phyloP scores from a whole-genome alignment of 2,329 filamentous ascomycete genomes.

The Aspergillus ochraceus region DNA sequence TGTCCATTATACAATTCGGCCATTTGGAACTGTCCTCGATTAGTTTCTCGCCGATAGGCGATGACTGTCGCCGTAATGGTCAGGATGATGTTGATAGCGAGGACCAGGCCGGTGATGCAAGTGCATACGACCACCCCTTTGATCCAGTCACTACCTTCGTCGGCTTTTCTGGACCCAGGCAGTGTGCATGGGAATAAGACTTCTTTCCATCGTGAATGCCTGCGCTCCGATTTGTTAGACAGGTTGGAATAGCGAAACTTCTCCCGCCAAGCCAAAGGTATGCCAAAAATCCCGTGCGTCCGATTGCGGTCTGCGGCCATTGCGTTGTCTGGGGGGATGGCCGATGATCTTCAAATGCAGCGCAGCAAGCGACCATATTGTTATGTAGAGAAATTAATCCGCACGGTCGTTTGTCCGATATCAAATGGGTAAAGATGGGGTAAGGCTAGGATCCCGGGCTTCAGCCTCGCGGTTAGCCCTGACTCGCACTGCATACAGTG shows the following conservation, averaged over 20 bases:
- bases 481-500: not conserved
- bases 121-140: not conserved
- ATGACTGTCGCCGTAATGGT: not conserved
- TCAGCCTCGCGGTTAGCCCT: not conserved
- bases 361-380: not conserved
- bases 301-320: not conserved
- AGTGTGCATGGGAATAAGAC: not conserved
- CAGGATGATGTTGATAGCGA: not conserved
- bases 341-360: not conserved
- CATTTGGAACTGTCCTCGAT: not conserved
- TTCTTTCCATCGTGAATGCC: not conserved
- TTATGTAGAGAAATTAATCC: too few species aligned
- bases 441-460: not conserved
- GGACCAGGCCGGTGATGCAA: not conserved
- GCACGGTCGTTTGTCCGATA: not conserved
- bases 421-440: not conserved
- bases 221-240: not conserved
- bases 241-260: too few species aligned
- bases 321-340: not conserved
- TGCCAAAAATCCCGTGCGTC: not conserved
- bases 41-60: not conserved
- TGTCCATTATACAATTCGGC: not conserved
- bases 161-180: not conserved
- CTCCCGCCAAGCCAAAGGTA: not conserved
- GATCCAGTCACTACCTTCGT: not conserved